Percentiles rank a stretch among this genome's conserved stretches.
Evolutionary conservation across 169 alveolate genomes (phyloP).

Genomic region (Eimeria zaria): DNA sequence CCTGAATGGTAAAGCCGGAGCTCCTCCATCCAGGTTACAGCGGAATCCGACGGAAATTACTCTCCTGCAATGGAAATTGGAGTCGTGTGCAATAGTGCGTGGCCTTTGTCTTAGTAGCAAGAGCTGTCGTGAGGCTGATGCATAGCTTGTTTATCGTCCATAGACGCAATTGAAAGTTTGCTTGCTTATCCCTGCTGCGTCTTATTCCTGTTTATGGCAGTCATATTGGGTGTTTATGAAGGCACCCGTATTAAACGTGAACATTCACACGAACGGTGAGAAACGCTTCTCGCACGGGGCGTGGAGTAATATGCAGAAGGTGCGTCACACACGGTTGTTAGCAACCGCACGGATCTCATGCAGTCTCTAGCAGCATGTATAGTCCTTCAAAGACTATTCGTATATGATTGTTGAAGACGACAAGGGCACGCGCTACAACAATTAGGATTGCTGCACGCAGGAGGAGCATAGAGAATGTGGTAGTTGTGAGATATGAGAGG

Average conservation of each 20-base stretch:
- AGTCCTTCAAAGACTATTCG: background rate
- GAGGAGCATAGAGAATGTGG: background rate
- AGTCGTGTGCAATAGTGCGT: background rate
- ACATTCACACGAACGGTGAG: background rate
- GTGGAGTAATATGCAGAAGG: background rate
- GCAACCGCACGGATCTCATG: background rate
- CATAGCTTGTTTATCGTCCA: background rate
- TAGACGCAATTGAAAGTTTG: background rate
- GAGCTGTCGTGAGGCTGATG: background rate
- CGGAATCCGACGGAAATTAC: background rate
- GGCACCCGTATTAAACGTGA: background rate
- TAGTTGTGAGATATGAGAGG: background rate
- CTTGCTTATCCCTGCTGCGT: background rate
- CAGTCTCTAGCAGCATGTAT: background rate
- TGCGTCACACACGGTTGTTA: background rate
- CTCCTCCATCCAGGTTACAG: too few species aligned
- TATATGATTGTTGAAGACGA: too few species aligned
- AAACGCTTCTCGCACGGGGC: background rate
- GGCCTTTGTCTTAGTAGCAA: too few species aligned
- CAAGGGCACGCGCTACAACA: background rate
- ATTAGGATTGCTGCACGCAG: background rate
- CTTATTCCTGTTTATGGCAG: background rate
- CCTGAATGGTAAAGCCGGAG: too few species aligned
- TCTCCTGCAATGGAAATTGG: background rate
- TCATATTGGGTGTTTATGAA: background rate